Conservation (phyloP, 2,329 filamentous ascomycete species). For the Herpotrichia juniperi region DNA sequence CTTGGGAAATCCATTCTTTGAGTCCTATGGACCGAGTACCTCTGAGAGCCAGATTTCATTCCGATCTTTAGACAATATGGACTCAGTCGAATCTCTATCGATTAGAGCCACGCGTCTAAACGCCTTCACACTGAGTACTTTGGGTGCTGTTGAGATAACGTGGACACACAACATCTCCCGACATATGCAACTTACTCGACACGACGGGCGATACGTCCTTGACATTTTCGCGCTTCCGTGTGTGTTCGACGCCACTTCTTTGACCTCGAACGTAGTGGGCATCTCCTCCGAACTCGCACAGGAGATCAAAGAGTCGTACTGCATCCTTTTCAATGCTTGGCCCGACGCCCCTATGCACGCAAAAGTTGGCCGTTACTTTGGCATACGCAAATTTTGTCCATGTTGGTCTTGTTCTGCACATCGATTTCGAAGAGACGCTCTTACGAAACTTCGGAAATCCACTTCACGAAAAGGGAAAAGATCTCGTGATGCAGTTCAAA, state of each 20-base stretch:
- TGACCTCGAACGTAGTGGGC: constrained; percentile 11
- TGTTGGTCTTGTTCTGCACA: constrained; percentile 26
- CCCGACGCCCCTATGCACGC: constrained; percentile 9
- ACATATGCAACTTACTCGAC: constrained; percentile 22
- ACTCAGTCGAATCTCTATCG: constrained; percentile 20
- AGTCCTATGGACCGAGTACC: background rate
- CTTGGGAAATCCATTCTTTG: background rate
- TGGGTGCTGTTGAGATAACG: constrained; percentile 21
- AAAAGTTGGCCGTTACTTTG: constrained; percentile 8
- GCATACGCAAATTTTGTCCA: constrained; percentile 16
- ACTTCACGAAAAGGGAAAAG: background rate
- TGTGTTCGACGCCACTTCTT: constrained; percentile 13
- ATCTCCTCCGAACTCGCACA: constrained; percentile 16
- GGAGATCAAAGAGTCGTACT: constrained; percentile 27
- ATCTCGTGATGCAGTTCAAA: background rate
- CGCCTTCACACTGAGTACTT: constrained; percentile 19
- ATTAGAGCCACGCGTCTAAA: constrained; percentile 22
- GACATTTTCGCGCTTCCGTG: constrained; percentile 26
- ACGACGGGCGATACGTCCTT: constrained; percentile 14
- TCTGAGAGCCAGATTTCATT: background rate
- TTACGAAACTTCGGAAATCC: constrained; percentile 11
- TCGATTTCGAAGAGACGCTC: constrained; percentile 10
- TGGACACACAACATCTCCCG: constrained; percentile 28
- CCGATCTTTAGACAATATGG: constrained; percentile 12
- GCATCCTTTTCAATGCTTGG: constrained; percentile 27